A percentile compares a stretch with the other conserved stretches of the same genome.
Conservation (phyloP, 305 asterid genomes). For the Solanum hybrid region DNA sequence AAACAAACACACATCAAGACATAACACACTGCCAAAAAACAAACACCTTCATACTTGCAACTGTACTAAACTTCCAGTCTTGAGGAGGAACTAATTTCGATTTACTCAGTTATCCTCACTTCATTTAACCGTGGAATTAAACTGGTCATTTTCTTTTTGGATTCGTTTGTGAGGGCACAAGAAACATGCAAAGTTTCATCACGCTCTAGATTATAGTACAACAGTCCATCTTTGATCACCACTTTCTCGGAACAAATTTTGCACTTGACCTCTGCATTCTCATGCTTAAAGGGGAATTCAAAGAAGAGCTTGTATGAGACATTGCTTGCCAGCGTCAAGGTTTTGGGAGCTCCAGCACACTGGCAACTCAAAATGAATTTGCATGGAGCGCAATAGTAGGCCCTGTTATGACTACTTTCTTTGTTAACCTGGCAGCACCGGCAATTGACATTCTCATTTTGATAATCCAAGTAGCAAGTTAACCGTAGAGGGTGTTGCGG, state of each 20-base stretch:
- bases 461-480: background rate
- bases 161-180: background rate
- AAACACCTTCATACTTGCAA: background rate
- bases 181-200: background rate
- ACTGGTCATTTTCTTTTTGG: background rate
- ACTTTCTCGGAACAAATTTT: background rate
- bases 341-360: background rate
- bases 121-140: background rate
- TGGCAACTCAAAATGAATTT: background rate
- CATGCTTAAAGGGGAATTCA: background rate
- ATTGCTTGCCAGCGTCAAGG: background rate
- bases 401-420: accelerated
- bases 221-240: background rate
- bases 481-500: background rate
- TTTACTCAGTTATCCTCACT: background rate
- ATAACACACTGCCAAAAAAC: background rate
- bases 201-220: background rate
- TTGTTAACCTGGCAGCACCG: background rate
- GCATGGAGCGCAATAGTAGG: background rate
- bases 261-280: background rate
- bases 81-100: background rate
- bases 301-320: background rate
- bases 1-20: background rate
- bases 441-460: background rate
- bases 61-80: background rate